Conservation (phyloP, 2,329 filamentous ascomycete genomes). For the Phialophora macrospora region DNA sequence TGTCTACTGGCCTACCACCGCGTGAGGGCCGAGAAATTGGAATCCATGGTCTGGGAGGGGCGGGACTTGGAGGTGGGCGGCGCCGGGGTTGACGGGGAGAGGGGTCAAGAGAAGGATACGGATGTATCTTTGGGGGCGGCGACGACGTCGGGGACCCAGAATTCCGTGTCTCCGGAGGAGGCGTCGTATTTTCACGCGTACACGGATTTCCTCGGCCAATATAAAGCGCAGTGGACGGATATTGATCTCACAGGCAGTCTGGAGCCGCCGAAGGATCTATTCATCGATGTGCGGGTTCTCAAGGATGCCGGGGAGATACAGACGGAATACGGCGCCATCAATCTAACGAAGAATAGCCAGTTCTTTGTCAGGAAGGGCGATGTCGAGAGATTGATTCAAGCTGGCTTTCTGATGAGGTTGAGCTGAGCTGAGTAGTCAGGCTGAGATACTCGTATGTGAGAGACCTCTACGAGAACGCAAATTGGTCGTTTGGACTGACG, state of each 20-base stretch:
- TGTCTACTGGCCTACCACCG: conserved; percentile 94
- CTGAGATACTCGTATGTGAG: neutral
- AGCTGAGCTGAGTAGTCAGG: conserved; percentile 60
- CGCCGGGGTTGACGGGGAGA: neutral
- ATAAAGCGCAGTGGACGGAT: conserved; percentile 98
- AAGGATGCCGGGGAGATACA: conserved; percentile 98
- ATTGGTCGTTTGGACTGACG: neutral
- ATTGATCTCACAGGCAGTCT: conserved; percentile 92
- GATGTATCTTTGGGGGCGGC: conserved; percentile 60
- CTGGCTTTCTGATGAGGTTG: conserved; percentile 92
- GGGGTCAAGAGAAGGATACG: neutral
- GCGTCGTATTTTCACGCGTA: conserved; percentile 95
- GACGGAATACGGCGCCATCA: conserved; percentile 97
- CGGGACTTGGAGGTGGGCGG: conserved; percentile 64
- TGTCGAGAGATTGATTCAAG: conserved; percentile 89
- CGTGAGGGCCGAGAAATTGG: conserved; percentile 85
- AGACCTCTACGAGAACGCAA: neutral
- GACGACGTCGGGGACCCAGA: conserved; percentile 51
- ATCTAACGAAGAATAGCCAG: conserved; percentile 95
- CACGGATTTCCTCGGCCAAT: conserved; percentile 87
- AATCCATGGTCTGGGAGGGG: conserved; percentile 91
- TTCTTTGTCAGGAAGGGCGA: conserved; percentile 96
- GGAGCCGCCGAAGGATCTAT: conserved; percentile 91
- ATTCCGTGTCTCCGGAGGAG: conserved; percentile 90
- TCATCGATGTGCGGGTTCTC: conserved; percentile 93